phyloP scores from a whole-genome alignment of 179 eudicot species.

The Pouteria campechiana region DNA sequence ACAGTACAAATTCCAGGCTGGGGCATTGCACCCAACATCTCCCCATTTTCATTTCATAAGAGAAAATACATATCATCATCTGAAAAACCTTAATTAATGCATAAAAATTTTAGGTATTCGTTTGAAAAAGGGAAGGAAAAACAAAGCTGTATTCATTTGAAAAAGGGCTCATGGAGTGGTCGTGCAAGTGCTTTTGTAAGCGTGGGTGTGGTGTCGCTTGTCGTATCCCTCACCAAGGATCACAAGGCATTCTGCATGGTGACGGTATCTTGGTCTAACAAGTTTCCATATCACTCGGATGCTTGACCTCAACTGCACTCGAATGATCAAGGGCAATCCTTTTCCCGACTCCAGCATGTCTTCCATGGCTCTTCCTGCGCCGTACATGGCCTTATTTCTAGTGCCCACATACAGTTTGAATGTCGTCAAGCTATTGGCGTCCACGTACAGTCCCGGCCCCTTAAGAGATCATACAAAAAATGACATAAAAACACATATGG shows the following conservation, averaged over 20 bases:
- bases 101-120: no score
- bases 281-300: slow-evolving; percentile 32
- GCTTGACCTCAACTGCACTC: slow-evolving; percentile 25
- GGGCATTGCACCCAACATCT: no score
- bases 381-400: slow-evolving; percentile 58
- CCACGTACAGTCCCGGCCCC: slow-evolving; percentile 35
- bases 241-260: slow-evolving; percentile 42
- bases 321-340: slow-evolving; percentile 34
- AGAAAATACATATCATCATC: no score
- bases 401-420: slow-evolving; percentile 30
- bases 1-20: no score
- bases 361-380: slow-evolving; percentile 71
- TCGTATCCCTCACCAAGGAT: slow-evolving; percentile 23
- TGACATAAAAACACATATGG: background rate
- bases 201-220: slow-evolving; percentile 26
- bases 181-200: slow-evolving; percentile 31
- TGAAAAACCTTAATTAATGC: no score
- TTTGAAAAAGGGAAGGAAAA: no score
- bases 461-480: no score
- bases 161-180: no score
- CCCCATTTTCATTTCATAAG: no score
- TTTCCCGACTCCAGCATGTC: slow-evolving; percentile 47
- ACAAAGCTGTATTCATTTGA: no score
- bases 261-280: slow-evolving; percentile 37
- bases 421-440: slow-evolving; percentile 18